Evolutionary conservation across 139 green algal genomes (phyloP).

Genomic region (Asterochloris sp.): DNA sequence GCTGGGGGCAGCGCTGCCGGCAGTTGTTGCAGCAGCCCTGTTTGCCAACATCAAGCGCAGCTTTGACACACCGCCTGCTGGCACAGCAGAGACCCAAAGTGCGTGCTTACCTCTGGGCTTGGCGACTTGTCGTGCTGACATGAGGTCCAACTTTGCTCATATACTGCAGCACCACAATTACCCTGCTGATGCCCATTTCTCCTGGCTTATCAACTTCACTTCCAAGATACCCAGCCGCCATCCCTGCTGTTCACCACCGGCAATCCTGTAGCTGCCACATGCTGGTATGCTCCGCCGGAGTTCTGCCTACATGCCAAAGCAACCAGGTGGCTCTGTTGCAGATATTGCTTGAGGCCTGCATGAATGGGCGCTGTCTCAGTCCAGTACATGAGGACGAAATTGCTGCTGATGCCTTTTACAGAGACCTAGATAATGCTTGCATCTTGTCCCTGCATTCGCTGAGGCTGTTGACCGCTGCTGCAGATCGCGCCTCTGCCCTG

Average conservation of each 20-base stretch:
- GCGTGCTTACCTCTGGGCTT: no score
- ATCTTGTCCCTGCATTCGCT: slow-evolving; percentile 17
- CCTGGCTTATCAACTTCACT: no score
- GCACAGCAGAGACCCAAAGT: no score
- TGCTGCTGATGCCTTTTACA: no score
- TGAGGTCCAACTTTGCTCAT: neutral
- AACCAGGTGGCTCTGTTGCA: neutral
- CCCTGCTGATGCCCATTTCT: no score
- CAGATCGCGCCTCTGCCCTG: neutral
- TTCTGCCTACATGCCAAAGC: neutral
- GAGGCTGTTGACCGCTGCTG: neutral
- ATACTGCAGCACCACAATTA: no score
- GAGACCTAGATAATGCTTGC: neutral
- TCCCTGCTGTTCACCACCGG: no score
- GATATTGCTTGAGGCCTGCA: neutral
- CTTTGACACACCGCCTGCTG: slow-evolving; percentile 22
- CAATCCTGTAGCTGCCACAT: neutral
- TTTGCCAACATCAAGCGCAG: slow-evolving; percentile 60
- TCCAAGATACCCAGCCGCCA: no score
- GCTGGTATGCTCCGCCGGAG: neutral
- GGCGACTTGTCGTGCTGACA: no score
- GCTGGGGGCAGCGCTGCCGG: neutral
- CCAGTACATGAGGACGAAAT: no score
- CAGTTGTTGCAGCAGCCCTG: slow-evolving; percentile 45
- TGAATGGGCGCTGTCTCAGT: no score